Evolutionary conservation across 2,329 filamentous ascomycete genomes (phyloP), one percentile per base, ranked within the genome.

Genomic region (Monosporascus sp.): DNA sequence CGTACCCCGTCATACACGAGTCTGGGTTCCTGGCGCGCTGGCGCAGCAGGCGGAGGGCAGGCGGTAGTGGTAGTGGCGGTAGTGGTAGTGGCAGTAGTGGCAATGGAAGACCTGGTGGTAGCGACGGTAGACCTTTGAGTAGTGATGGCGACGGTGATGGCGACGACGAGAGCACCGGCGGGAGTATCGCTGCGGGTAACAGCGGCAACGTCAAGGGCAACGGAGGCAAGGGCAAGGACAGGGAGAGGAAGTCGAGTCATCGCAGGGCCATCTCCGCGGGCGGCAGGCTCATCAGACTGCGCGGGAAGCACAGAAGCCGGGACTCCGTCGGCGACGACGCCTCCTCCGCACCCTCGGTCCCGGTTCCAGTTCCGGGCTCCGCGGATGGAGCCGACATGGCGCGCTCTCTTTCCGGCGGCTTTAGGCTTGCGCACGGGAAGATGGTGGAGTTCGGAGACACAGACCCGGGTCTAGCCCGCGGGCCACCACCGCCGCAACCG

Each of bases 391-490:
- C 63, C 45, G 52, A 60, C 14, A 65, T 63, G 64, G 41, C 48
- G 5, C 59, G 63, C 9, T 59, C 62, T 0, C 60, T 55, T 17
- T 65, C 65, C 6, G 65, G 62, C 3, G 66, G 65, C 1, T 56
- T 68, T 39, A 54, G 59, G 34, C 58, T 67, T 17, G 56, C 60
- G 15, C 55, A 66, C 36, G 65, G 65, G 3, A 56, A 52, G 6
- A 51, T 66, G 2, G 60, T 67, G 27, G 65, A 62, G 49, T 68
- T 67, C 36, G 65, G 64, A 9, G 42, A 4, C 17, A 20, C n/a
- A 11, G 20, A 3, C 5, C 42, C 22, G 42, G 24, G 24, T 46
- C 14, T 22, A 42, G 9, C 18, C 22, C 39, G 31, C 39, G 39
- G 9, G 17, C 20, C 42, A 31, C 20, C 42, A 27, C 14, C 14